Base-by-base conservation (phyloP, 1,139 yeast species). In the Yamadazyma pseudoaaseri region DNA sequence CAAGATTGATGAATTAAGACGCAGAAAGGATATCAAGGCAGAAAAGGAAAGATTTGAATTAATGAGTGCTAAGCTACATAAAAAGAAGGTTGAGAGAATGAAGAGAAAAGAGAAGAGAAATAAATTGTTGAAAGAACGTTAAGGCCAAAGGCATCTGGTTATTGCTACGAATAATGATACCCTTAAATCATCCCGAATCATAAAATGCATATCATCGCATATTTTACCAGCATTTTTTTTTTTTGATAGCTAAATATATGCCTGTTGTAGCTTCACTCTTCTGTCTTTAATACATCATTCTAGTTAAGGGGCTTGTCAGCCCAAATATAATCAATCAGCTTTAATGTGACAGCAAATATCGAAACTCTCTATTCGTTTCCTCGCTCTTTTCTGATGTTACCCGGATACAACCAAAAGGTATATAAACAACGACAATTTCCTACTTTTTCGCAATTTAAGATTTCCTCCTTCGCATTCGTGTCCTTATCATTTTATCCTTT, bases 31-130 rank as follows among this genome's bases (percentile, higher is more conserved):
- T 45, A 75, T 76, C 53, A 80, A 79, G 62, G 89, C 70, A 39
- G 92, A 84, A 53, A 76, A 75, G 60, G 90, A 81, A 52, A 72
- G 92, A 50, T 83, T 79, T 49, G 89, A 81, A 47, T 70, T 64
- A 51, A 59, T 82, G 49, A 86, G 92, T 10, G 69, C 74, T 29
- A 81, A 80, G 62, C 79, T 84, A 87, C 84, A 82, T 51, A 82
- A 81, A 26, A 81, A 81, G 74, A 81, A 76, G 70, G 80, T 81
- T 26, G 94, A 84, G 41, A 77, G 95, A 61, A 58, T 83, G 63
- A 81, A 81, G 63, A 81, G 81, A 68, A 81, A 79, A 58, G 94
- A 84, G 56, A 84, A 83, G 79, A 78, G 92, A 64, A 84, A 83
- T 59, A 84, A 84, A 59, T 64, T 83, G 45, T 75, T 84, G 56